These are phyloP conservation scores for Panaeolus papilionaceus DNA, from an alignment of 768 basidiomycete genomes.

Conservation along the genomic window DNA sequence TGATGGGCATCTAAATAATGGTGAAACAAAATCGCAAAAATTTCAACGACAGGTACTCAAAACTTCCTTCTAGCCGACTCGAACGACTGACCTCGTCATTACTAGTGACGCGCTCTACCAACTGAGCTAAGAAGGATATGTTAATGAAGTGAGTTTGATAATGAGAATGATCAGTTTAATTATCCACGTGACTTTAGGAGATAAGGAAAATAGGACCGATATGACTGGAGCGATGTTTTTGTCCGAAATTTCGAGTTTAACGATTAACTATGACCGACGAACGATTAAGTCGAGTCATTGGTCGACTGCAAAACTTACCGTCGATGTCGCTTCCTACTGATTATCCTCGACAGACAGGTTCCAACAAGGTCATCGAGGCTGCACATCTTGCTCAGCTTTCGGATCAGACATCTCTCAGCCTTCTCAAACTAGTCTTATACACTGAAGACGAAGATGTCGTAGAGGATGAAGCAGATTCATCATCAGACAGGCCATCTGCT, in stretches of 20 bases:
- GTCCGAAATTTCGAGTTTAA: constrained; percentile 2
- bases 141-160: neutral
- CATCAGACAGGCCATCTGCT: constrained; percentile 67
- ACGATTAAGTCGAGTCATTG: constrained; percentile 61
- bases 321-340: constrained; percentile 94
- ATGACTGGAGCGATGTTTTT: neutral
- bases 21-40: too few relatives aligned
- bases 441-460: constrained; percentile 60
- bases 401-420: constrained; percentile 73
- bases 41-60: neutral
- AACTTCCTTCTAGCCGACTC: constrained; percentile 39
- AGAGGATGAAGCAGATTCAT: constrained; percentile 48
- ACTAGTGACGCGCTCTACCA: constrained; percentile 59
- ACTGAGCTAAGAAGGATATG: constrained; percentile 54
- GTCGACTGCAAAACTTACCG: constrained; percentile 80
- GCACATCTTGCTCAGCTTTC: constrained; percentile 76
- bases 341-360: constrained; percentile 83
- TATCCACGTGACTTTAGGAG: neutral
- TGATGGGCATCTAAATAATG: too few relatives aligned
- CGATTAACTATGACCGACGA: constrained; percentile 45
- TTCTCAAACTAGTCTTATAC: constrained; percentile 83
- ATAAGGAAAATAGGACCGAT: constrained; percentile 2
- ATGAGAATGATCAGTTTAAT: neutral
- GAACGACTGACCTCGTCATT: constrained; percentile 44
- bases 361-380: constrained; percentile 85